A percentile compares a stretch with the other conserved stretches of the same genome.
These are phyloP conservation scores for Phytopythium sindhum DNA, from an alignment of 352 stramenopile genomes.

Conservation along the genomic window DNA sequence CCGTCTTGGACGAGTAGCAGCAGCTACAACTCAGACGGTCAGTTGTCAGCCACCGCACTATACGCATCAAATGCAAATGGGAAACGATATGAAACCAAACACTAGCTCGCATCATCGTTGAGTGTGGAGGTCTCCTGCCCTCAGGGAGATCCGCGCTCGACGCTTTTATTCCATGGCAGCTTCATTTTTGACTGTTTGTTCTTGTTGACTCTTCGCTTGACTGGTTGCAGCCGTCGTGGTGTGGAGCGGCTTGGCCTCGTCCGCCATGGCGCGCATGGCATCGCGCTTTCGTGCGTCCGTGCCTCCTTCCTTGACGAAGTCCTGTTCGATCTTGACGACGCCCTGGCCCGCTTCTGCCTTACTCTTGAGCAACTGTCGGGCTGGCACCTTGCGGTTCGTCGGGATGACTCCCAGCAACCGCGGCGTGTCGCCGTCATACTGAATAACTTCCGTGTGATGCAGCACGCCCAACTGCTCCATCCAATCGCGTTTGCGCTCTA, in stretches of 20 bases:
- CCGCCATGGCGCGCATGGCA: slow-evolving; percentile 25
- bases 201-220: background rate
- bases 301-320: slow-evolving; percentile 15
- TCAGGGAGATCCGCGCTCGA: background rate
- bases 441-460: slow-evolving; percentile 61
- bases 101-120: background rate
- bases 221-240: background rate
- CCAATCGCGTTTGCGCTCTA: slow-evolving; percentile 48
- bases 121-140: background rate
- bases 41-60: background rate
- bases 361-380: slow-evolving; percentile 1
- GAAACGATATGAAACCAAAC: background rate
- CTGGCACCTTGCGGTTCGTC: slow-evolving; percentile 10
- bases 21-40: background rate
- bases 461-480: slow-evolving; percentile 48
- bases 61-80: background rate
- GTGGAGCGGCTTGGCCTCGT: slow-evolving; percentile 25
- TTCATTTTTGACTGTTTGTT: slow-evolving; percentile 2
- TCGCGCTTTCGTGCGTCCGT: slow-evolving; percentile 11
- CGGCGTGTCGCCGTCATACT: slow-evolving; percentile 42
- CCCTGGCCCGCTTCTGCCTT: slow-evolving; percentile 1
- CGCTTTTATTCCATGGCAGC: background rate
- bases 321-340: background rate
- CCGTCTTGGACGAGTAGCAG: slow-evolving; percentile 32
- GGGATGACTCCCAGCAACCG: slow-evolving; percentile 58